Evolutionary conservation across 2,329 filamentous ascomycete genomes (phyloP), one percentile per base, ranked within the genome.

Genomic region (Cephalotrichum gorgonifer): DNA sequence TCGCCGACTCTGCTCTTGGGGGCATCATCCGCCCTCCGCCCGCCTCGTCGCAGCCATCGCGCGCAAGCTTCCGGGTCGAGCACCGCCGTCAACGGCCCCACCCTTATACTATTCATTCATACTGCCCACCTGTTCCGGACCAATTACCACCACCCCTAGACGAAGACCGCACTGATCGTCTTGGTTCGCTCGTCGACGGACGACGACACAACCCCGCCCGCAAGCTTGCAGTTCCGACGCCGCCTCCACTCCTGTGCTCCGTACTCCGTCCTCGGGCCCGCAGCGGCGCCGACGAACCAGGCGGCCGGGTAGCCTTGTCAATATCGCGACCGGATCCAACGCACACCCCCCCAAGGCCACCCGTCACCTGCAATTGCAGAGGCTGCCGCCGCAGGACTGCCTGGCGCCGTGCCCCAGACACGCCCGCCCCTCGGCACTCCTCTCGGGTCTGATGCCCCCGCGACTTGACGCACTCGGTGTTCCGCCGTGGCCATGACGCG

Each of bases 401-500:
- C n/a, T n/a, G n/a, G n/a, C n/a, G n/a, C n/a, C n/a, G n/a, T n/a
- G n/a, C n/a, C n/a, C n/a, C n/a, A n/a, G n/a, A n/a, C 20, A 15
- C 43, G 15, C 27, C 44, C 35, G 15, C 11, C 20, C 26, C 17
- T 17, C 38, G 44, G n/a, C 38, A 15, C 22, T 17, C 14, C 25
- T n/a, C 23, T 17, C 25, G 39, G n/a, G 23, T 55, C 52, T 53
- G 54, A 53, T 57, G 54, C 50, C 52, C 50, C 42, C 42, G 30
- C 38, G 38, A 22, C 41, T 30, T 42, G 50, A 42, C 27, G 31
- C 49, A 44, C 49, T 47, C 50, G 49, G 33, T 57, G 52, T 50
- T 49, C 51, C 44, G 42, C 55, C 56, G 53, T 52, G 55, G 62
- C 39, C 51, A 69, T 78, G 78, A 74, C 73, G 55, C 70, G 76